phyloP scores from a whole-genome alignment of 768 basidiomycete species.

The Glaciozyma antarctica region DNA sequence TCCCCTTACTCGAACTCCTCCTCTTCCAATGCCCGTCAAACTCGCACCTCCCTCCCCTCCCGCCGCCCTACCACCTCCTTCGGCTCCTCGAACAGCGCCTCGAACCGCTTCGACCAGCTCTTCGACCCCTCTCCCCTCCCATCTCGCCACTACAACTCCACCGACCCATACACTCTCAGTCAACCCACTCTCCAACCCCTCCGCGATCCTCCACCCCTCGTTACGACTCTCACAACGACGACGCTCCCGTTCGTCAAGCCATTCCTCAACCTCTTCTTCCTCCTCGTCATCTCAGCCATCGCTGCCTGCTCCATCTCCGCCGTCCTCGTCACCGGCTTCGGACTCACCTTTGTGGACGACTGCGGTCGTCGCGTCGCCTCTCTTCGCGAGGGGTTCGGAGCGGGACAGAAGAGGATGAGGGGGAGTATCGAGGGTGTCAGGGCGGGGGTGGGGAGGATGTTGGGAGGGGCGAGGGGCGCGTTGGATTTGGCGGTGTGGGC shows the following conservation, averaged over 20 bases:
- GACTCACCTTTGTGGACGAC: conserved; percentile 27
- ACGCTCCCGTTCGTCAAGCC: conserved; percentile 9
- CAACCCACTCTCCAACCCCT: conserved; percentile 1
- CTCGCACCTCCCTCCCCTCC: background rate
- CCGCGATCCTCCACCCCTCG: conserved; percentile 6
- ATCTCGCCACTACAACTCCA: background rate
- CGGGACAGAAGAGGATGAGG: conserved; percentile 1
- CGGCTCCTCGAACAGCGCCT: no score
- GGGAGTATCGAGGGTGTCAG: conserved; percentile 15
- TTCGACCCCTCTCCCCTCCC: background rate
- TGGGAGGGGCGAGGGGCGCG: conserved; percentile 18
- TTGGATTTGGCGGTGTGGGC: conserved; percentile 9
- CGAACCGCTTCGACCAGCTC: no score
- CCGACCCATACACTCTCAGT: background rate
- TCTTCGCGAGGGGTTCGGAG: conserved; percentile 4
- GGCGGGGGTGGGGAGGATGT: conserved; percentile 11
- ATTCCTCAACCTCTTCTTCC: conserved; percentile 12
- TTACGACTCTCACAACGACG: background rate
- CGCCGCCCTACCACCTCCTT: background rate
- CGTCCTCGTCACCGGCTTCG: conserved; percentile 20
- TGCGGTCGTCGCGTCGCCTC: conserved; percentile 8
- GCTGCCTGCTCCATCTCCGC: conserved; percentile 16
- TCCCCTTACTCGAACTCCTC: background rate
- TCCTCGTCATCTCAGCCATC: conserved; percentile 23
- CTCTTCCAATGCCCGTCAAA: background rate